Evolutionary conservation across 1,139 yeast genomes (phyloP), one percentile per base, ranked within the genome.

Genomic region (Yamadazyma diospyri): DNA sequence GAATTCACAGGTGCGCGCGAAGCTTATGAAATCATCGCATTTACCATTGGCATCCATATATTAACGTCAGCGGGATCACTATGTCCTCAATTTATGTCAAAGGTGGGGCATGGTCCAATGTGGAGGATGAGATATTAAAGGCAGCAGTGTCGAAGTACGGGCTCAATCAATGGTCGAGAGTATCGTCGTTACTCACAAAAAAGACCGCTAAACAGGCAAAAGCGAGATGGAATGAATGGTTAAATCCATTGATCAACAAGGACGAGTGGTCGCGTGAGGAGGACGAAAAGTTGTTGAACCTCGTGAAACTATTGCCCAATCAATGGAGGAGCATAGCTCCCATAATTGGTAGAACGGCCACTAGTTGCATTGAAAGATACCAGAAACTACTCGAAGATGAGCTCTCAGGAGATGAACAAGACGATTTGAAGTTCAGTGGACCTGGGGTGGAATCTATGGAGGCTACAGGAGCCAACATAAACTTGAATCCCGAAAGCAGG

Each of bases 71-170:
- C n/a, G n/a, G n/a, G n/a, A n/a, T n/a, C n/a, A n/a, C n/a, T n/a
- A 48, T 49, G 56, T 85, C 89, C 4, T 88, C 89, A 2, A 64
- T 80, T 1, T 84, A 84, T 52, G 84, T 84, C 32, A 84, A 81
- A 52, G 95, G 95, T 27, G 95, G 94, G 25, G 80, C 78, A 2
- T 89, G 97, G 97, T 80, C 94, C 3, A 81, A 85, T 51, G 78
- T 84, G 6, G 97, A 89, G 50, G 97, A 89, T 57, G 92, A 86
- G 53, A 83, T 89, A 30, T 64, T 92, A 32, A 80, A 82, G 46
- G 95, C 96, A 0, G 96, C 97, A 1, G 84, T 92, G 2, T 77
- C 94, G 30, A 92, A 92, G 53, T 92, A 92, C 55, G 98, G 98
- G 0, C 65, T 88, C 15, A 88, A 85, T 45, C 96, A 92, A 51